Base-by-base conservation (phyloP, 2,329 filamentous ascomycete genomes). In the Fonsecaea monophora region DNA sequence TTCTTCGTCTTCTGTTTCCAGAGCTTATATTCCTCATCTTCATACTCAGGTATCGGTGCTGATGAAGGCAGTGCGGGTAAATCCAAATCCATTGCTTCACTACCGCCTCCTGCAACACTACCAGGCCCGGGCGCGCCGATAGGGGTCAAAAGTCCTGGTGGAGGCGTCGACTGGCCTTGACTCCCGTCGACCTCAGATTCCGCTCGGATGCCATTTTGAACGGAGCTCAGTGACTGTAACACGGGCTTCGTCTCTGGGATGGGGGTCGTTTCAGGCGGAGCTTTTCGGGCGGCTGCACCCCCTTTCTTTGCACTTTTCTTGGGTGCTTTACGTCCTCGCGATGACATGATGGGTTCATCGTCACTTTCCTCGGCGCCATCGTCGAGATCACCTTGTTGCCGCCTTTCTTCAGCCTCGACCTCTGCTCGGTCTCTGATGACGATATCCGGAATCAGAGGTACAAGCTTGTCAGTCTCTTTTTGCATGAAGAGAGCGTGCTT, bases 1-100 rank as follows among this genome's bases (percentile, higher is more conserved):
- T 95, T 97, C 80, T 98, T 98, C 1, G 95, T 99, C 48, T 97
- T 92, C 78, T 98, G 94, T 81, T 98, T 99, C 95, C 96, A 99
- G 40, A 95, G 91, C 77, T 96, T 96, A 81, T 95, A 97, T 76
- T 97, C 94, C 1, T 86, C 81, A 66, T 98, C 94, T 73, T 98
- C 94, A 73, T 96, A 88, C 72, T 92, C 92, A 12, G 87, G 85
- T 72, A 96, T 92, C 73, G 96, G 91, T 35, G 86, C 86, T 5
- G 89, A 86, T 21, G 67, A 68, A 30, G 69, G 69, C 25, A 73
- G 37, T 0, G 87, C 90, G 75, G 98, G 95, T 38, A 95, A 87
- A 65, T 99, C 95, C 86, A 96, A 95, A 30, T 87, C 84, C 79
- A 97, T 92, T 38, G 85, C 86, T 76, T 96, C 92, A 77, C 92